These are phyloP conservation scores for Isatis tinctoria DNA, from an alignment of 345 rosid species.

Conservation along the genomic window DNA sequence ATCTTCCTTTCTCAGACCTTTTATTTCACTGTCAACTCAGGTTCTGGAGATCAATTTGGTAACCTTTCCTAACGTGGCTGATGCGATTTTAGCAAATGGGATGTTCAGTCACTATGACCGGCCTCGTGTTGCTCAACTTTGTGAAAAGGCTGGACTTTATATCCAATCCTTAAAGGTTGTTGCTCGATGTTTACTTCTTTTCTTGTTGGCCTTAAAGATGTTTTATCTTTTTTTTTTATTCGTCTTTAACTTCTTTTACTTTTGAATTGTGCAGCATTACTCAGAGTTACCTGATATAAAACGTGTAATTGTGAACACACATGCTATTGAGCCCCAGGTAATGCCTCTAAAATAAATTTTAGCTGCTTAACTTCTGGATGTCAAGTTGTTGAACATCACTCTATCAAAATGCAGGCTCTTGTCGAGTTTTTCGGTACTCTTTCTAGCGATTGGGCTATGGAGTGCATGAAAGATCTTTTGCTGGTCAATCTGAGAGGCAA, in stretches of 20 bases:
- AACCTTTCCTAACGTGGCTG: conserved; percentile 97
- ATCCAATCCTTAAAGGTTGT: conserved; percentile 87
- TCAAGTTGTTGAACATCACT: conserved; percentile 6
- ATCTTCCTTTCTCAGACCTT: not conserved
- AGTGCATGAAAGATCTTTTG: conserved; percentile 99
- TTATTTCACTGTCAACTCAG: conserved; percentile 39
- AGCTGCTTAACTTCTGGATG: not conserved
- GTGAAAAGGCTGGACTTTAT: conserved; percentile 98
- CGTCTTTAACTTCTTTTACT: not conserved
- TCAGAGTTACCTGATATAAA: conserved; percentile 93
- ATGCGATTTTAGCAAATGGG: conserved; percentile 93
- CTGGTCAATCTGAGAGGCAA: conserved; percentile 91
- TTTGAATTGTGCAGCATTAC: conserved; percentile 72
- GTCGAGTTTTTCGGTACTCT: conserved; percentile 99
- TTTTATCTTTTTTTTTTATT: too few species aligned
- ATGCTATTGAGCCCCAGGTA: conserved; percentile 99
- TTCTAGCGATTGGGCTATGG: conserved; percentile 98
- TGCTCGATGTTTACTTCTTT: too few species aligned
- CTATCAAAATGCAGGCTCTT: conserved; percentile 57
- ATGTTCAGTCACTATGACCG: conserved; percentile 99
- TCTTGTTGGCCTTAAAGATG: too few species aligned
- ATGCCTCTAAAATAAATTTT: conserved; percentile 11
- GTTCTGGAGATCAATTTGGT: conserved; percentile 98
- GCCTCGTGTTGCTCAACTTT: conserved; percentile 94
- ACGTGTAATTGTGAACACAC: conserved; percentile 98